Base-by-base conservation (phyloP, 176 grass and related monocot species). In the Hordeum marinum region DNA sequence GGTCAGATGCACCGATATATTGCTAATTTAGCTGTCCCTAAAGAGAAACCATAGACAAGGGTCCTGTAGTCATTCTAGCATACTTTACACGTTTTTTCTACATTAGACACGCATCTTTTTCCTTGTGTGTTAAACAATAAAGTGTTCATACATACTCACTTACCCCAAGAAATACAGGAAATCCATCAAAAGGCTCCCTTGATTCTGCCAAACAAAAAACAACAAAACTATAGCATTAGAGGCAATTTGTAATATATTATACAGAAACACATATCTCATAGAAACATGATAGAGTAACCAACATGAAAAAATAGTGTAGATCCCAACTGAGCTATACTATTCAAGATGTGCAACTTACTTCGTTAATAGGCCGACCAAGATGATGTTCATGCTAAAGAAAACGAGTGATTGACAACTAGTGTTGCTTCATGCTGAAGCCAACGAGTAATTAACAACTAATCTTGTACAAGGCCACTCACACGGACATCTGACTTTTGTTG, bases 331-430 rank as follows among this genome's bases (percentile, higher is more conserved):
- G 18, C 73, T 79, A 58, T 20, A 21, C 13, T 58, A 68, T n/a
- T 50, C 41, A 85, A 73, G 66, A 42, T 76, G 40, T 35, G 14
- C 80, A 77, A 39, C 69, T 83, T 94, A 98, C 96, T 90, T 94
- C 91, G 87, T 92, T 98, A 74, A 87, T 92, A 75, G 91, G 89
- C 63, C 84, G 89, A 73, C 89, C 93, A 84, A 90, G 87, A 87
- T 98, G 96, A 91, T 95, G 96, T 78, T 98, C 91, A 92, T 98
- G 96, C 81, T 98, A 93, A 83, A 98, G 96, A 95, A 98, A 94
- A 45, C 96, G 87, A 83, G 88, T 92, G 80, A 98, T 95, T 77
- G 95, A 83, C 65, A 98, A 88, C 17, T n/a, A n/a, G n/a, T n/a
- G n/a, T n/a, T n/a, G n/a, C n/a, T n/a, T n/a, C n/a, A n/a, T n/a